Evolutionary conservation across 2,329 filamentous ascomycete genomes (phyloP), one percentile per base, ranked within the genome.

Genomic region (Xylaria sp.): DNA sequence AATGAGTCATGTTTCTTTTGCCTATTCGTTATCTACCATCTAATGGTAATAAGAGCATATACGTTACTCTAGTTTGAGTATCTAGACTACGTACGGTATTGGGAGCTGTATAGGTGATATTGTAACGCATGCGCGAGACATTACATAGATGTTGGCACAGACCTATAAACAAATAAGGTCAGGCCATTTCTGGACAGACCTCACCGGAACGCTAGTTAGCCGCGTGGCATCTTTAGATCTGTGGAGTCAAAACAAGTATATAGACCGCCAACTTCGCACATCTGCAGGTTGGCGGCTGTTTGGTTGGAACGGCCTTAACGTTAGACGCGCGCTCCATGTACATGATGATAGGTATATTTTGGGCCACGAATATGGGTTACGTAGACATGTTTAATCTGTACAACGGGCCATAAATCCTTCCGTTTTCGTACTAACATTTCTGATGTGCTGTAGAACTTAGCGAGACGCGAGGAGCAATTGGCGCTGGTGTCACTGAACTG

Each of bases 301-400:
- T 28, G 52, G 57, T 43, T 69, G 64, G 45, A 46, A 8, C 15
- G 12, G 13, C 7, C 12, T 28, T 41, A 23, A 36, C 18, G 25
- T 63, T 70, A 70, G 60, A 68, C 68, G 68, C 68, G 68, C 68
- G 65, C 53, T 60, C 61, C 41, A 60, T 36, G 48, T 45, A 39
- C 39, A 28, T 57, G 57, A 64, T 60, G 63, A 50, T 61, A 34
- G 63, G 36, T 61, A 28, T 61, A 46, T 50, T 28, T 52, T 63
- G 50, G 50, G 39, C 39, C 18, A 45, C 5, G 34, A 56, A 28
- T 25, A 28, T 41, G 34, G 53, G n/a, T 41, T 23, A 36, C 53
- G 53, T 18, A 25, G 53, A 28, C 50, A 30, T 55, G 30, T 55
- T 23, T 20, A 45, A 60, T 10, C 48, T 6, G 56, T 13, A 18